phyloP scores from a whole-genome alignment of 2,329 filamentous ascomycete species.

The Cladosporium sp. region DNA sequence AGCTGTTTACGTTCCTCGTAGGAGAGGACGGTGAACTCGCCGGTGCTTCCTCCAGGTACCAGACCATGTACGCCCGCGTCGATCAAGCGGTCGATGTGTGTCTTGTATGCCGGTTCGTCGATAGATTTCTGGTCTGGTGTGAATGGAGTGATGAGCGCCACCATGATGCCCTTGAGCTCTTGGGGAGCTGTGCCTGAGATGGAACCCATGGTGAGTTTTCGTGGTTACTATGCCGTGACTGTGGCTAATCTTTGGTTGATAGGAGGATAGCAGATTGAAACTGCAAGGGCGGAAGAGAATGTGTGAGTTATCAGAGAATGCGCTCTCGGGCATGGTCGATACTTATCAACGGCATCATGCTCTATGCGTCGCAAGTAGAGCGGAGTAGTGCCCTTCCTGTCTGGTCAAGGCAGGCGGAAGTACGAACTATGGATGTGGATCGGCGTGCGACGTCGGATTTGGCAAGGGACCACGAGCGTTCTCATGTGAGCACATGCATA shows the following conservation, averaged over 20 bases:
- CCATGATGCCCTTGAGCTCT: conserved; percentile 47
- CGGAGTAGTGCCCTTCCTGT: background rate
- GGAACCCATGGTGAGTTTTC: background rate
- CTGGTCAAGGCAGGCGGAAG: background rate
- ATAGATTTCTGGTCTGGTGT: conserved; percentile 47
- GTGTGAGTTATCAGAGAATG: background rate
- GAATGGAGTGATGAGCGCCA: conserved; percentile 54
- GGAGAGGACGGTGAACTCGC: conserved; percentile 52
- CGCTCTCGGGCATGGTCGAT: background rate
- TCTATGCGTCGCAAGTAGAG: background rate
- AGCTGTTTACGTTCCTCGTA: conserved; percentile 51
- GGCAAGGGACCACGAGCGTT: background rate
- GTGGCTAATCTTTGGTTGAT: background rate
- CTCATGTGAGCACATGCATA: background rate
- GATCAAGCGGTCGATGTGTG: conserved; percentile 52
- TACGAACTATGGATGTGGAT: background rate
- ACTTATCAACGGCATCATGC: background rate
- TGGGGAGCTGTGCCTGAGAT: conserved; percentile 12
- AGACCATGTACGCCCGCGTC: conserved; percentile 52
- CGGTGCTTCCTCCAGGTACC: conserved; percentile 54
- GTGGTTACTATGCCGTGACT: background rate
- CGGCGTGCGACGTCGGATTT: background rate
- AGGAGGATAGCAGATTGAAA: background rate
- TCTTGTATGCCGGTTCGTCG: conserved; percentile 43
- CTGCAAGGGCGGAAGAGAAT: background rate